Evolutionary conservation across 176 grass and related monocot genomes (phyloP).

Genomic region (Saccharum spontaneum): DNA sequence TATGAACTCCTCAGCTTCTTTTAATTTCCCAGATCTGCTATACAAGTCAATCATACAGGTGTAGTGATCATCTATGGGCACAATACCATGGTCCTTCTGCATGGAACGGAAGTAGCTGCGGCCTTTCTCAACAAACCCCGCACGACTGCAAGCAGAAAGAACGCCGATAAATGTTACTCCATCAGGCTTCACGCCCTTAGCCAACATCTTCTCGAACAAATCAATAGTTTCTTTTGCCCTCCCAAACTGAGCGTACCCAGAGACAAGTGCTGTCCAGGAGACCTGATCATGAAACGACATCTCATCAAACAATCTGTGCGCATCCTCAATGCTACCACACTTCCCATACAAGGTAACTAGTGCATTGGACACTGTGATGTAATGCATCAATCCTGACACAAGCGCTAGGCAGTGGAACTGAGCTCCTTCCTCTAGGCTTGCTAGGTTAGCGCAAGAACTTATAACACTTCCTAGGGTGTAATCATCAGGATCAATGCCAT

Average conservation of each 20-base stretch:
- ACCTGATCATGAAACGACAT: slow-evolving; percentile 47
- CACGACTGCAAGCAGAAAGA: slow-evolving; percentile 70
- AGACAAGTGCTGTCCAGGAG: slow-evolving; percentile 68
- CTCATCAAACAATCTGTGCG: slow-evolving; percentile 50
- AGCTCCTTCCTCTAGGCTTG: slow-evolving; percentile 66
- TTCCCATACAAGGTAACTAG: slow-evolving; percentile 74
- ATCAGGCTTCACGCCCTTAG: slow-evolving; percentile 55
- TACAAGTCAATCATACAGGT: slow-evolving; percentile 83
- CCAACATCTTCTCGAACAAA: slow-evolving; percentile 68
- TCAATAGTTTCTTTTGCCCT: slow-evolving; percentile 69
- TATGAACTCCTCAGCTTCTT: slow-evolving; percentile 69
- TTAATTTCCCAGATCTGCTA: slow-evolving; percentile 63
- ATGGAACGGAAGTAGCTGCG: slow-evolving; percentile 54
- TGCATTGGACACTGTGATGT: slow-evolving; percentile 70
- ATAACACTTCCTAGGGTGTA: slow-evolving; percentile 68
- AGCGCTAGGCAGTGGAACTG: slow-evolving; percentile 68
- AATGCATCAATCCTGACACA: slow-evolving; percentile 48
- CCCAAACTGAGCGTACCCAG: slow-evolving; percentile 70
- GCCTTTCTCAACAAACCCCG: slow-evolving; percentile 68
- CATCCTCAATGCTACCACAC: slow-evolving; percentile 66
- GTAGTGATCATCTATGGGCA: slow-evolving; percentile 55
- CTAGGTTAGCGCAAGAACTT: slow-evolving; percentile 61
- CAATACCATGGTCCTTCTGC: slow-evolving; percentile 53
- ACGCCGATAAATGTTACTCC: slow-evolving; percentile 68
- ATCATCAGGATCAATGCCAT: slow-evolving; percentile 55